Percentiles rank a stretch among this genome's conserved stretches.
Conservation (phyloP, 139 green algal genomes). For the Pseudopediastrum boryanum region DNA sequence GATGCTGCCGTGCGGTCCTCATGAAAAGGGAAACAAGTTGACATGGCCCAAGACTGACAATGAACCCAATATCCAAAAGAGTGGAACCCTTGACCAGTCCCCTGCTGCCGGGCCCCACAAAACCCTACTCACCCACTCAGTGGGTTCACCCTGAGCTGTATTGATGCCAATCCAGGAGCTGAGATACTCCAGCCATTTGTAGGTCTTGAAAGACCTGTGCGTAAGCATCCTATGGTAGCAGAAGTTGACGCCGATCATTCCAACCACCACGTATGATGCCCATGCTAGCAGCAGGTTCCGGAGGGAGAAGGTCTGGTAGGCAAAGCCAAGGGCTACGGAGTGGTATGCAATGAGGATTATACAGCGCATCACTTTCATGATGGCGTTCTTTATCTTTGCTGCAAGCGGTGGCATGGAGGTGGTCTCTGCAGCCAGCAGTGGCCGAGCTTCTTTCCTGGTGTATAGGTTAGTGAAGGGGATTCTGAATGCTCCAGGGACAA, state of each 20-base stretch:
- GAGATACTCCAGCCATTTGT: slow-evolving; percentile 24
- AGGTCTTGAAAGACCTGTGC: slow-evolving; percentile 25
- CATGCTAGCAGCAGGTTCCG: slow-evolving; percentile 61
- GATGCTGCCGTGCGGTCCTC: too few relatives aligned
- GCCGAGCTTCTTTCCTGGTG: not conserved
- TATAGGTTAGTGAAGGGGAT: slow-evolving; percentile 5
- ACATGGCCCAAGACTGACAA: too few relatives aligned
- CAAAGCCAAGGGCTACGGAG: not conserved
- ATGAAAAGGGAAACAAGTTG: too few relatives aligned
- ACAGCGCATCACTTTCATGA: not conserved
- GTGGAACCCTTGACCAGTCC: too few relatives aligned
- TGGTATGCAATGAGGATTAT: not conserved
- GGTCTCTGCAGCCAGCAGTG: not conserved
- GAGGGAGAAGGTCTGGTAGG: slow-evolving; percentile 17
- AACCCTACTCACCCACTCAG: slow-evolving; percentile 30
- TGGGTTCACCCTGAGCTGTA: slow-evolving; percentile 18
- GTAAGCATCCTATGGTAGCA: slow-evolving; percentile 84
- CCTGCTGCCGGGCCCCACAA: too few relatives aligned
- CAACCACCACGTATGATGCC: slow-evolving; percentile 76
- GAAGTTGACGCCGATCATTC: slow-evolving; percentile 87
- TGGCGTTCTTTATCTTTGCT: not conserved
- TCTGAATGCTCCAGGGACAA: not conserved
- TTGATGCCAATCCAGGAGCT: slow-evolving; percentile 1
- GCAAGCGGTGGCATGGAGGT: not conserved
- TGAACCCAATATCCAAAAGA: too few relatives aligned